phyloP scores from a whole-genome alignment of 2,329 filamentous ascomycete species.

The Alternaria triticimaculans region DNA sequence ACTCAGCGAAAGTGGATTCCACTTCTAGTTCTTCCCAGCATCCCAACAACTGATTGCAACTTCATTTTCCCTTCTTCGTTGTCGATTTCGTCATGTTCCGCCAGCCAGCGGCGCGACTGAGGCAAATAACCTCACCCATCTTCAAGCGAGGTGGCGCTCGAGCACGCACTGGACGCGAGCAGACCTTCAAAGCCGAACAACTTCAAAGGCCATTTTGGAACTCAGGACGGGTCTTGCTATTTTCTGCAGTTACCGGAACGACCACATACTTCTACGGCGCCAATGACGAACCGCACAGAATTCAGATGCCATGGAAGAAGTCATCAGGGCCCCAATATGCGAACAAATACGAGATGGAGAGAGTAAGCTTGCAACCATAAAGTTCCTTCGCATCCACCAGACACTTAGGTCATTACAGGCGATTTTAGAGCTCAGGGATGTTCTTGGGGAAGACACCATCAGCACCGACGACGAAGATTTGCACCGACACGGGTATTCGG shows the following conservation, averaged over 20 bases:
- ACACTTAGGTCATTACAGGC: conserved; percentile 50
- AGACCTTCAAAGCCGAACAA: conserved; percentile 22
- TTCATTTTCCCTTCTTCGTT: conserved; percentile 13
- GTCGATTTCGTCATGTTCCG: conserved; percentile 41
- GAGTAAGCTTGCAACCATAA: conserved; percentile 38
- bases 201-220: conserved; percentile 53
- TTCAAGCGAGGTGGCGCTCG: conserved; percentile 38
- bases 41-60: conserved; percentile 21
- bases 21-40: conserved; percentile 20
- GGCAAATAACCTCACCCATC: conserved; percentile 36
- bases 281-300: conserved; percentile 47
- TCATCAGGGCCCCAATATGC: conserved; percentile 55
- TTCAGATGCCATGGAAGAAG: conserved; percentile 36
- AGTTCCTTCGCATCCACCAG: not conserved
- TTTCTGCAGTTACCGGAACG: conserved; percentile 58
- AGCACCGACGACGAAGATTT: conserved; percentile 70
- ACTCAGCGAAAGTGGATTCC: conserved; percentile 28
- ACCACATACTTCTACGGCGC: conserved; percentile 60
- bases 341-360: conserved; percentile 58
- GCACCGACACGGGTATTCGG: conserved; percentile 70
- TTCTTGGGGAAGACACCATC: conserved; percentile 65
- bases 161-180: conserved; percentile 34
- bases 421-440: conserved; percentile 60
- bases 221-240: conserved; percentile 55
- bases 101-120: conserved; percentile 34